Base-by-base conservation (phyloP, 2,329 filamentous ascomycete species). In the Ceratocystis lukuohia region DNA sequence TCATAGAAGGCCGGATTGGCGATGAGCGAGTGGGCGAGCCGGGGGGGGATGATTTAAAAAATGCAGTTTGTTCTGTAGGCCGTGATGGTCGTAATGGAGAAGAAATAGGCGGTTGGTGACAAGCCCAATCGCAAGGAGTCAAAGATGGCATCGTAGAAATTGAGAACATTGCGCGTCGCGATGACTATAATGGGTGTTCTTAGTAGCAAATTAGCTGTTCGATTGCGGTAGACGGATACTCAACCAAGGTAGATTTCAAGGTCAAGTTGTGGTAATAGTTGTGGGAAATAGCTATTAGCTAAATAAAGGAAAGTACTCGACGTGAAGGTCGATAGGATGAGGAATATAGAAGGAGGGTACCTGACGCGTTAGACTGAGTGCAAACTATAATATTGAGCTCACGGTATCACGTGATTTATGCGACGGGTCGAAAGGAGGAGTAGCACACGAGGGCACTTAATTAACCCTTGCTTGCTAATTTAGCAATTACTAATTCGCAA, bases 31-130 rank as follows among this genome's bases (percentile, higher is more conserved):
- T 50, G 12, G 59, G 64, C 15, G 61, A 61, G 20, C 59, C 61
- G 15, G 66, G 64, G 3, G 66, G 66, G 3, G 66, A 68, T n/a
- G 64, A 66, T 25, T 59, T 59, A 7, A 68, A 62, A 15, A 66
- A 64, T 22, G 33, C 22, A 17, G 45, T 30, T 53, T 64, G 62
- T 22, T 68, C 46, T 15, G 63, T 28, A n/a, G 46, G 73, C 12
- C 83, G 82, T 2, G 82, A 84, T 1, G 83, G 85, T 2, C 83
- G 83, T 3, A 84, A 80, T 5, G 82, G 83, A 61, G 83, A 85
- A 1, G 83, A 75, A 37, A 79, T 74, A 45, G 67, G 65, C 7
- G 69, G 69, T 61, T 67, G 63, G 59, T 69, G 61, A 73, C 79
- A 73, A 62, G 77, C 74, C 73, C 78, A 79, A 41, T 72, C 72